phyloP scores from a whole-genome alignment of 2,329 filamentous ascomycete genomes.

The Emericellopsis cladophorae region DNA sequence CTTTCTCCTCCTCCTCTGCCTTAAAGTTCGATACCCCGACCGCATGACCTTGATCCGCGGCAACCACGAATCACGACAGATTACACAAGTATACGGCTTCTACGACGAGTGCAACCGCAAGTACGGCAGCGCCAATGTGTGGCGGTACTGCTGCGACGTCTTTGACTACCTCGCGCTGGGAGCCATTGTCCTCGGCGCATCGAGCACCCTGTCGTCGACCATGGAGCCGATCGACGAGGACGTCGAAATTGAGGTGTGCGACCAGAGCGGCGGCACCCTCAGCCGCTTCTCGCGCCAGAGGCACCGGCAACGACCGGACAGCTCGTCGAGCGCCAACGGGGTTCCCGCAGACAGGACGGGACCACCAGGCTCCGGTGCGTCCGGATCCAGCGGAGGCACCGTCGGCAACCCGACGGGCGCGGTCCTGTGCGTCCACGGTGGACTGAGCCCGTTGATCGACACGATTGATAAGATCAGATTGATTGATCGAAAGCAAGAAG shows the following conservation, averaged over 20 bases:
- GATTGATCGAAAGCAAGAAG: constrained; percentile 93
- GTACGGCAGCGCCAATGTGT: constrained; percentile 93
- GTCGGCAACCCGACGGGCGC: constrained; percentile 62
- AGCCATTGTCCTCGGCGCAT: constrained; percentile 80
- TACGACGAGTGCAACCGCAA: constrained; percentile 96
- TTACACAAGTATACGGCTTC: constrained; percentile 95
- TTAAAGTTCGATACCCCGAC: constrained; percentile 53
- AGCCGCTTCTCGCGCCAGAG: constrained; percentile 50
- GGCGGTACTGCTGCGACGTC: constrained; percentile 93
- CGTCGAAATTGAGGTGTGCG: constrained; percentile 86
- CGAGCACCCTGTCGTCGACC: constrained; percentile 43
- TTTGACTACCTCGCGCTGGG: constrained; percentile 94
- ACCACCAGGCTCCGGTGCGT: constrained; percentile 68
- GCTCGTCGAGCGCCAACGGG: constrained; percentile 12
- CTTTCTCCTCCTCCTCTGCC: constrained; percentile 85
- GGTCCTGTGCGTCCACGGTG: constrained; percentile 90
- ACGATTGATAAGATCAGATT: constrained; percentile 91
- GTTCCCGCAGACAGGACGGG: constrained; percentile 34
- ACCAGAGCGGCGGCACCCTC: constrained; percentile 69
- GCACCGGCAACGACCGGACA: constrained; percentile 10
- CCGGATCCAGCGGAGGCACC: constrained; percentile 52
- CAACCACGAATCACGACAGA: constrained; percentile 93
- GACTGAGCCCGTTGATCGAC: constrained; percentile 81
- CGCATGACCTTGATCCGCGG: constrained; percentile 93
- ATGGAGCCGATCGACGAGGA: constrained; percentile 49